Evolutionary conservation across 331 rosid genomes (phyloP), one percentile per base, ranked within the genome.

Genomic region (Acacia concinna): DNA sequence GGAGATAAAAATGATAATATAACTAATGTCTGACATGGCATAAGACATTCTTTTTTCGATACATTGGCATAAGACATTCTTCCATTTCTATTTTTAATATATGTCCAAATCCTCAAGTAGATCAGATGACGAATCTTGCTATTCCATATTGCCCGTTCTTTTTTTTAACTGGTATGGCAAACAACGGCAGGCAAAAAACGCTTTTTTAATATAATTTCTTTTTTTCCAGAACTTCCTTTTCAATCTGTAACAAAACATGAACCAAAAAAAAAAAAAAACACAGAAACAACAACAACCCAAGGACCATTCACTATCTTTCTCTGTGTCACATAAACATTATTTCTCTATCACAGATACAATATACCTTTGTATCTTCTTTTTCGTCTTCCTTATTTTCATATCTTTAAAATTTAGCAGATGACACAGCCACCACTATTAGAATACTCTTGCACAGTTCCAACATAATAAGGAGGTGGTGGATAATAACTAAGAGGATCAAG

Each of bases 391-490:
- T 12, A 10, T 0, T 23, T 23, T 10, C 34, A 23, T 25, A 1
- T 3, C 1, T 12, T 57, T 1, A 57, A 57, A 13, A 10, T 27
- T 84, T 73, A 94, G 82, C 86, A 82, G 25, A 92, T 90, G 27
- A 90, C 94, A 85, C 98, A 94, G 31, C 81, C 38, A 60, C 81
- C 38, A 60, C 20, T 14, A 77, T 87, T 87, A 31, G 94, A 94
- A 75, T 89, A 83, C 82, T 94, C 98, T 25, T 91, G 87, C 46
- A 18, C 80, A 46, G 78, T 66, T 12, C 31, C 66, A 1, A 74
- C 81, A 74, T 20, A 44, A 43, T 86, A 85, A 32, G 74, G 70
- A 6, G 75, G 74, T 6, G 75, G 80, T 38, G 41, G 68, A 62
- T 31, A 15, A 62, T 31, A 43, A 31, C 40, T 14, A 6, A 2